Conservation (phyloP, 176 grass and related monocot genomes). For the Rhynchospora breviuscula region DNA sequence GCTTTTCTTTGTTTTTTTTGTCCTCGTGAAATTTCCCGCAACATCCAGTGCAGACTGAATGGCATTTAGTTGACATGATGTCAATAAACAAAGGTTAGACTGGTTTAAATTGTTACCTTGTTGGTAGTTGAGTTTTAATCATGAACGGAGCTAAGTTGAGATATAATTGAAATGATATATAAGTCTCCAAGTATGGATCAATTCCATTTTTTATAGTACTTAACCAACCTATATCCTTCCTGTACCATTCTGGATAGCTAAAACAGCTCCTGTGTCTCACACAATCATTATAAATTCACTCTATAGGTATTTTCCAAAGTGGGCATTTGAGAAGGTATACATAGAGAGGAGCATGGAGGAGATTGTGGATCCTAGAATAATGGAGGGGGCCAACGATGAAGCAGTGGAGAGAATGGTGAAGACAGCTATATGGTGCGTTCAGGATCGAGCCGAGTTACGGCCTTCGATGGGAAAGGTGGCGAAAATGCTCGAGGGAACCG, state of each 20-base stretch:
- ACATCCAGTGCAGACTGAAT: not conserved
- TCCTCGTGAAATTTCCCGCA: not conserved
- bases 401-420: conserved; percentile 89
- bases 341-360: conserved; percentile 68
- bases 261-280: not conserved
- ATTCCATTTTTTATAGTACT: not conserved
- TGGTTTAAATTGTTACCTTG: not conserved
- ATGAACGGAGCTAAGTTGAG: not conserved
- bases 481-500: conserved; percentile 92
- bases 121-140: not conserved
- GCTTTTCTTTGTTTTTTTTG: not conserved
- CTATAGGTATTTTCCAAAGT: conserved; percentile 55
- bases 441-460: conserved; percentile 72
- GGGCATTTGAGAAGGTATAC: conserved; percentile 91
- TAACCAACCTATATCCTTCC: not conserved
- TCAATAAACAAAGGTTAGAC: not conserved
- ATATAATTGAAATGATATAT: not conserved
- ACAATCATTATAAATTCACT: not conserved
- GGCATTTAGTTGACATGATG: not conserved
- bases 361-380: conserved; percentile 63
- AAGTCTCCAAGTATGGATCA: not conserved
- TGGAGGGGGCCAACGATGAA: conserved; percentile 32
- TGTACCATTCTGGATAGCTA: not conserved
- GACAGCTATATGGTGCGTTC: conserved; percentile 97
- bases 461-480: conserved; percentile 93